Conservation (phyloP, 2,329 filamentous ascomycete species). For the Coniochaeta hoffmannii region DNA sequence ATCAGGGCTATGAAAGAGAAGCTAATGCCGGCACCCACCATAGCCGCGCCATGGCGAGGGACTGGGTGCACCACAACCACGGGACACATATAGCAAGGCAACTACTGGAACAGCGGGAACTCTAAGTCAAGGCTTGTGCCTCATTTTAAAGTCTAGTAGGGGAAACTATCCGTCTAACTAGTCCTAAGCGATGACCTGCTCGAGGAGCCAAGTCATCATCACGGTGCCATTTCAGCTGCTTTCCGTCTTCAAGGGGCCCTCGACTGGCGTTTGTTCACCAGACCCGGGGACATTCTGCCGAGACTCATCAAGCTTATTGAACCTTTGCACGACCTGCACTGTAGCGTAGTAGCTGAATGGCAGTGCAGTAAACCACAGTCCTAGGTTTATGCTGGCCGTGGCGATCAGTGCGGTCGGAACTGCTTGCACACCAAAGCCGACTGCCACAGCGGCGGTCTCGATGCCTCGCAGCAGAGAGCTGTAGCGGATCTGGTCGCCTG, state of each 20-base stretch:
- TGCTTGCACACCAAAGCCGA: slow-evolving; percentile 36
- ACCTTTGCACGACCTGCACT: slow-evolving; percentile 30
- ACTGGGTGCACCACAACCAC: too few relatives aligned
- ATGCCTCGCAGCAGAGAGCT: slow-evolving; percentile 33
- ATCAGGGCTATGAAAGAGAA: too few relatives aligned
- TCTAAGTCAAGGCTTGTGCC: neutral
- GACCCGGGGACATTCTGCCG: neutral
- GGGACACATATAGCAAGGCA: neutral
- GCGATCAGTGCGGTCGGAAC: slow-evolving; percentile 32
- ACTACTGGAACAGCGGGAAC: neutral
- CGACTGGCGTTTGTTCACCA: neutral
- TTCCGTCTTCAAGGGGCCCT: neutral
- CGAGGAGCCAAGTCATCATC: neutral
- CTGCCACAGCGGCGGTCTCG: slow-evolving; percentile 31
- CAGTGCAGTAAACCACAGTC: slow-evolving; percentile 31
- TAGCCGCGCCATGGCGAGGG: too few relatives aligned
- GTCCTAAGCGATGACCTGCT: neutral
- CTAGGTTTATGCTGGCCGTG: slow-evolving; percentile 35
- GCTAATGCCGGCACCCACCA: too few relatives aligned
- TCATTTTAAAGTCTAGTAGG: neutral
- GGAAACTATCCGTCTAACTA: neutral
- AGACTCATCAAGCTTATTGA: slow-evolving; percentile 19
- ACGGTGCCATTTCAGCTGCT: neutral
- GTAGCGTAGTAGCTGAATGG: slow-evolving; percentile 37
- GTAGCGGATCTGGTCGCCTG: slow-evolving; percentile 34